These are phyloP conservation scores for Mycena venus DNA, from an alignment of 768 basidiomycete species.

Conservation along the genomic window DNA sequence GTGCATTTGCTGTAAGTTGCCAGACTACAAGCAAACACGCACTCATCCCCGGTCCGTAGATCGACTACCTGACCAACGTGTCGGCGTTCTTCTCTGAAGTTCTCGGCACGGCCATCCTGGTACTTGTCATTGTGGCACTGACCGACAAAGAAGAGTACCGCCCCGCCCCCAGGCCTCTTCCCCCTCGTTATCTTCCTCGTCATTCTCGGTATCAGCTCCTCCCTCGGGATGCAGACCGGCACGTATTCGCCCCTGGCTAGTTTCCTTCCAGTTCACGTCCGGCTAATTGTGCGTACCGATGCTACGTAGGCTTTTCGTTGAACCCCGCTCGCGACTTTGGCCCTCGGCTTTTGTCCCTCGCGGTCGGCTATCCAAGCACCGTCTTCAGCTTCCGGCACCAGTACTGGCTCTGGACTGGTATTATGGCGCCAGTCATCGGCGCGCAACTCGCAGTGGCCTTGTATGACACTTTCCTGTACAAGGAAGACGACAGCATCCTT, in stretches of 20 bases:
- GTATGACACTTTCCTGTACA: slow-evolving; percentile 64
- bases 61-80: slow-evolving; percentile 29
- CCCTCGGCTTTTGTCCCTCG: slow-evolving; percentile 65
- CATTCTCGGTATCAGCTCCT: slow-evolving; percentile 60
- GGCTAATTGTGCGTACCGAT: not conserved
- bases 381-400: slow-evolving; percentile 53
- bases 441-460: slow-evolving; percentile 57
- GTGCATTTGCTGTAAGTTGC: slow-evolving; percentile 17
- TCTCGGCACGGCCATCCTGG: slow-evolving; percentile 59
- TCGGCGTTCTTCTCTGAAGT: slow-evolving; percentile 32
- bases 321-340: slow-evolving; percentile 75
- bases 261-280: not conserved
- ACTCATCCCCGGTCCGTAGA: not conserved
- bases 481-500: slow-evolving; percentile 58
- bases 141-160: slow-evolving; percentile 60
- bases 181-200: slow-evolving; percentile 61
- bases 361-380: slow-evolving; percentile 64
- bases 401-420: slow-evolving; percentile 70
- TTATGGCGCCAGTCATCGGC: slow-evolving; percentile 62
- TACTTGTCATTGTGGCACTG: slow-evolving; percentile 58
- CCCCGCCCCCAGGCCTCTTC: slow-evolving; percentile 58
- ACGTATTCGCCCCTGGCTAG: not conserved
- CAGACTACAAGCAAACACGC: not conserved
- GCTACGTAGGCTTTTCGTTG: slow-evolving; percentile 58
- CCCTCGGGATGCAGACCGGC: slow-evolving; percentile 66